A percentile compares a stretch with the other conserved stretches of the same genome.
Conservation (phyloP, 1,139 yeast species). For the Lizanozyma gosingica region DNA sequence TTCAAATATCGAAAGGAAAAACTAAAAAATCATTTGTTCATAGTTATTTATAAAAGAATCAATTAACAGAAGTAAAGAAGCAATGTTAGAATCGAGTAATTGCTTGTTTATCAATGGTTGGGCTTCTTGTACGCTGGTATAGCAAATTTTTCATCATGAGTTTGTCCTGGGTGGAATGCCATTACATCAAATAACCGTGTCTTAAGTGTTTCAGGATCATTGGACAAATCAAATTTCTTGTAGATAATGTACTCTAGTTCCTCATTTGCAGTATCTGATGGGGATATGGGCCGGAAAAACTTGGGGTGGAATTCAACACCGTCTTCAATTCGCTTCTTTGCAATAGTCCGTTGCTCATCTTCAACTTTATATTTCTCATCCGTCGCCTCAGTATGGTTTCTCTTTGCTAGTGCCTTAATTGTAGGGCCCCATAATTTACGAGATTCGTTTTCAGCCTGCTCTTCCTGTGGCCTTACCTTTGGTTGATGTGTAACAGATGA, state of each 20-base stretch:
- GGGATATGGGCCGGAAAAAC: conserved; percentile 38
- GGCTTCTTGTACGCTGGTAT: conserved; percentile 59
- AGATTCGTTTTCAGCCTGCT: conserved; percentile 78
- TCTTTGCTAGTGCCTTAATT: conserved; percentile 60
- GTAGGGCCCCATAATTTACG: conserved; percentile 79
- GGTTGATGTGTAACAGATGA: conserved; percentile 50
- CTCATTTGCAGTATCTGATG: conserved; percentile 21
- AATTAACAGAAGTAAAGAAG: no score
- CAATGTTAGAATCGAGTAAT: no score
- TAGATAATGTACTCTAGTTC: conserved; percentile 57
- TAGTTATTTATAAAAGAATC: no score
- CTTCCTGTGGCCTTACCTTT: conserved; percentile 62
- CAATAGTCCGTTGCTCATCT: conserved; percentile 65
- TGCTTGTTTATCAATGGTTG: not conserved
- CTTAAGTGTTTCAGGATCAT: conserved; percentile 41
- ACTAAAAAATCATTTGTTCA: no score
- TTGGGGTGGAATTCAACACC: conserved; percentile 79
- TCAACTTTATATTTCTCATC: conserved; percentile 82
- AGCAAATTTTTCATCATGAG: conserved; percentile 51
- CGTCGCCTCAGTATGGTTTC: conserved; percentile 80
- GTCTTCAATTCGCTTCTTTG: conserved; percentile 66
- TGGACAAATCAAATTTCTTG: conserved; percentile 36
- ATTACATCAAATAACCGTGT: conserved; percentile 52
- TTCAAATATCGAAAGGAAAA: no score
- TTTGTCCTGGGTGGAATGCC: conserved; percentile 74